Percentiles rank a stretch among this genome's conserved stretches.
phyloP scores from a whole-genome alignment of 1,284 basidiomycete species.

The Microbotryum intermedium region DNA sequence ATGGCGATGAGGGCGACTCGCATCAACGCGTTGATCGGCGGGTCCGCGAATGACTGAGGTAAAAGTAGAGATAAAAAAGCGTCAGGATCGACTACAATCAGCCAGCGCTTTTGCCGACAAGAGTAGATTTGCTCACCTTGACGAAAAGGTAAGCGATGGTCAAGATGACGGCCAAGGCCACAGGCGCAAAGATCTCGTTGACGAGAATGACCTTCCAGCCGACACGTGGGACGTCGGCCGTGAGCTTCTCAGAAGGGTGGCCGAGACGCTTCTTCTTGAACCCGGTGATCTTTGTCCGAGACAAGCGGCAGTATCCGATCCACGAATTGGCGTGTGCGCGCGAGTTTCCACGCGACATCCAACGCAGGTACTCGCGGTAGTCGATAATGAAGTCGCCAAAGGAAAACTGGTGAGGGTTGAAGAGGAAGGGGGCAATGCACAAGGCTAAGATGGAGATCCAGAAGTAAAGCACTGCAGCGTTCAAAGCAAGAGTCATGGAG shows the following conservation, averaged over 20 bases:
- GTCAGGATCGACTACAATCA: too few relatives aligned
- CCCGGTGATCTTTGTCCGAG: constrained; percentile 88
- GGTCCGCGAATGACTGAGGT: constrained; percentile 52
- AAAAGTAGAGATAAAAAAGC: constrained; percentile 50
- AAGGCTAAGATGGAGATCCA: constrained; percentile 64
- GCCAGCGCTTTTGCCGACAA: constrained; percentile 37
- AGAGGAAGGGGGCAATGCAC: constrained; percentile 85
- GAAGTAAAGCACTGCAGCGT: constrained; percentile 67
- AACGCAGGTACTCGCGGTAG: constrained; percentile 89
- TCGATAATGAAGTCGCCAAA: constrained; percentile 92
- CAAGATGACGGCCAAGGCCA: constrained; percentile 72
- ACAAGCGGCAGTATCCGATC: constrained; percentile 93
- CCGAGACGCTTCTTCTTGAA: constrained; percentile 95
- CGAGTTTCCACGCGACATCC: constrained; percentile 96
- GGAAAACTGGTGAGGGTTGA: constrained; percentile 95
- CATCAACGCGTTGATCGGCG: constrained; percentile 60
- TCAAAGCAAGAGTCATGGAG: neutral
- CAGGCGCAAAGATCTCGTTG: constrained; percentile 77
- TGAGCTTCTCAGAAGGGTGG: constrained; percentile 87
- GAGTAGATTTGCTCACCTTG: constrained; percentile 34
- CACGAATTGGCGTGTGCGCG: constrained; percentile 93
- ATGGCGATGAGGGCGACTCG: constrained; percentile 88
- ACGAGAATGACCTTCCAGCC: constrained; percentile 79
- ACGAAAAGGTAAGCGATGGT: constrained; percentile 73
- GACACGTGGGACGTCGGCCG: constrained; percentile 78